phyloP scores from a whole-genome alignment of 2,329 filamentous ascomycete genomes.

The Aspergillus flavus region DNA sequence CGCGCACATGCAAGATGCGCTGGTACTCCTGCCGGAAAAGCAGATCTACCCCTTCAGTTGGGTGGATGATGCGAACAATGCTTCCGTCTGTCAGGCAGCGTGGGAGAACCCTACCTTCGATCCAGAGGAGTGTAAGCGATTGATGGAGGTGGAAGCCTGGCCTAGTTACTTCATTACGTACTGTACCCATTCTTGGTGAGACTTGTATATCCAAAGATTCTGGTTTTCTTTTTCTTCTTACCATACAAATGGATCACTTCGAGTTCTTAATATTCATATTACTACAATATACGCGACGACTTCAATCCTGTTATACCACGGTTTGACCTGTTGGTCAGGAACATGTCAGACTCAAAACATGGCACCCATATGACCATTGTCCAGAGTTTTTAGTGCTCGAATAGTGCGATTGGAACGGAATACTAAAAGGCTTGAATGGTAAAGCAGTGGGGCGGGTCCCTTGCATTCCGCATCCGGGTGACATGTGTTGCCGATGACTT shows the following conservation, averaged over 20 bases:
- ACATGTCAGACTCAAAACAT: too few species aligned
- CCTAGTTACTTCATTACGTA: conserved; percentile 28
- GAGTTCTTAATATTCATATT: not conserved
- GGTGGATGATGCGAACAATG: conserved; percentile 19
- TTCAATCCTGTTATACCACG: not conserved
- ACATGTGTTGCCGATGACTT: not conserved
- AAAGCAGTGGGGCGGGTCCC: not conserved
- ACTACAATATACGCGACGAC: not conserved
- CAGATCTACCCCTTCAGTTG: conserved; percentile 26
- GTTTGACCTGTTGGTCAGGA: too few species aligned
- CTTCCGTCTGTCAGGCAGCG: conserved; percentile 18
- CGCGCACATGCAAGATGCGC: conserved; percentile 5
- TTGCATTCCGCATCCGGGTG: not conserved
- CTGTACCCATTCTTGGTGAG: conserved; percentile 26
- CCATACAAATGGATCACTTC: not conserved
- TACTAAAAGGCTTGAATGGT: not conserved
- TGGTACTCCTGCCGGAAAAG: conserved; percentile 19
- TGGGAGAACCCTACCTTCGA: conserved; percentile 20
- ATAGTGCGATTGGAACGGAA: not conserved
- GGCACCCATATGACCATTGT: not conserved
- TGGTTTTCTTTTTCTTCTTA: too few species aligned
- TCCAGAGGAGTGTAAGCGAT: conserved; percentile 20
- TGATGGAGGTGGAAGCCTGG: conserved; percentile 24
- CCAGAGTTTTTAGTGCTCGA: too few species aligned
- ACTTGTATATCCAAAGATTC: not conserved